Percentiles rank a stretch among this genome's conserved stretches.
These are phyloP conservation scores for Picea abies DNA, from an alignment of 83 land plant genomes.

Conservation along the genomic window DNA sequence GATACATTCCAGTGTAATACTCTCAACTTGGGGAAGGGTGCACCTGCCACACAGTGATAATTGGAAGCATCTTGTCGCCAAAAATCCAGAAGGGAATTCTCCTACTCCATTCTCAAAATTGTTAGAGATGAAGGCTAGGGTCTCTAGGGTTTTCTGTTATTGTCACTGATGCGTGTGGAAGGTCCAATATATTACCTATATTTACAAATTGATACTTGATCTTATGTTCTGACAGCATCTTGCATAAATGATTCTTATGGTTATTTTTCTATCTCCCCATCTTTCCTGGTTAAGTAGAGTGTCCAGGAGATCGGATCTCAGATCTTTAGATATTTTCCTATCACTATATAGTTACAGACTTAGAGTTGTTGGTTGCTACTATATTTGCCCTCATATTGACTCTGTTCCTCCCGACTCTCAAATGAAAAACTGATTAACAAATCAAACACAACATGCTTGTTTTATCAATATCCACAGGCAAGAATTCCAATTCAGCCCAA, in stretches of 20 bases:
- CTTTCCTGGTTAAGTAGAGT: not conserved
- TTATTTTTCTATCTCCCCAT: not conserved
- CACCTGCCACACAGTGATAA: too few species aligned
- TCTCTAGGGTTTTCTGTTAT: not conserved
- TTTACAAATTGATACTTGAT: not conserved
- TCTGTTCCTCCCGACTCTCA: not conserved
- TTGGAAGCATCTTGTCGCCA: too few species aligned
- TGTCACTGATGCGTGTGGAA: not conserved
- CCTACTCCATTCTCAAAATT: not conserved
- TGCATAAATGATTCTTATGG: not conserved
- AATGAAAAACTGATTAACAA: not conserved
- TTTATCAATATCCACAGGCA: not conserved
- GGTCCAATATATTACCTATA: not conserved
- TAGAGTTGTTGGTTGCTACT: slow-evolving; percentile 1
- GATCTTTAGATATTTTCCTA: not conserved
- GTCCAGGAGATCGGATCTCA: not conserved
- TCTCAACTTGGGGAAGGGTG: too few species aligned
- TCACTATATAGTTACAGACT: too few species aligned
- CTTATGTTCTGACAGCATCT: not conserved
- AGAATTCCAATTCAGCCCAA: not conserved
- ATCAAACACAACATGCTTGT: not conserved
- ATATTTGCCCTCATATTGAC: not conserved
- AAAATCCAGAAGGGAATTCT: not conserved
- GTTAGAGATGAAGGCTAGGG: not conserved
- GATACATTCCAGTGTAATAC: too few species aligned